Evolutionary conservation across 2,329 filamentous ascomycete species (phyloP).

Genomic region (Corniculantispora saksenae): DNA sequence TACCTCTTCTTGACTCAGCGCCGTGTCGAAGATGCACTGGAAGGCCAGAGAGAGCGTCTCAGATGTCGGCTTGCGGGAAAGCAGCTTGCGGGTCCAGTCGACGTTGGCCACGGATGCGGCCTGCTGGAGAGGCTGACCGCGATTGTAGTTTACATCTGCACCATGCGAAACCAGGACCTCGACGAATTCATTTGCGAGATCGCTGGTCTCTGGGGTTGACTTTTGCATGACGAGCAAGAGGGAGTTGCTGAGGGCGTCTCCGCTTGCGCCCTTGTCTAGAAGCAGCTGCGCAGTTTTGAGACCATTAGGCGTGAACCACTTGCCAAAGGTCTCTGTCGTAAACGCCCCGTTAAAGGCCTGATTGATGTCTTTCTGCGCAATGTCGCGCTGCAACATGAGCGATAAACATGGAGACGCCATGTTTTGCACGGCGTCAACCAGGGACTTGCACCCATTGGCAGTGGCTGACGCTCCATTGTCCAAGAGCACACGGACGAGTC

Average conservation of each 20-base stretch:
- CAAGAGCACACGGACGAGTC: constrained; percentile 49
- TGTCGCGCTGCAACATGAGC: constrained; percentile 43
- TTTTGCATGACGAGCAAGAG: constrained; percentile 49
- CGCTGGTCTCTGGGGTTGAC: constrained; percentile 38
- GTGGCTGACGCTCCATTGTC: constrained; percentile 53
- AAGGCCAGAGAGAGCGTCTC: constrained; percentile 55
- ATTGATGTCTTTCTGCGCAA: constrained; percentile 45
- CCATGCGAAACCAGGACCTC: constrained; percentile 39
- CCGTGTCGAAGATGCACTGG: constrained; percentile 55
- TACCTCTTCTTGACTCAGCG: constrained; percentile 50
- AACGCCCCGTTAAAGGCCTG: constrained; percentile 49
- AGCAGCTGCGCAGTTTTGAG: constrained; percentile 49
- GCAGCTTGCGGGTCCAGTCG: constrained; percentile 50
- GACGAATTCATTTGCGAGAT: constrained; percentile 48
- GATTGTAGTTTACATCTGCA: constrained; percentile 51
- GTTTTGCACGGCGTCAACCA: constrained; percentile 50
- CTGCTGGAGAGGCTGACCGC: constrained; percentile 55
- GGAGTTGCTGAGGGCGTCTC: constrained; percentile 46
- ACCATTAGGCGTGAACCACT: constrained; percentile 51
- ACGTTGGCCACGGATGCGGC: constrained; percentile 55
- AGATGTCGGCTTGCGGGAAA: constrained; percentile 51
- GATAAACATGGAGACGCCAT: constrained; percentile 41
- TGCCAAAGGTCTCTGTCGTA: constrained; percentile 37
- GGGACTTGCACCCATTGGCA: constrained; percentile 52
- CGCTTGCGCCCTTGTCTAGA: constrained; percentile 49